These are phyloP conservation scores for Apiotrichum montevideense DNA, from an alignment of 1,284 basidiomycete genomes.

Conservation along the genomic window DNA sequence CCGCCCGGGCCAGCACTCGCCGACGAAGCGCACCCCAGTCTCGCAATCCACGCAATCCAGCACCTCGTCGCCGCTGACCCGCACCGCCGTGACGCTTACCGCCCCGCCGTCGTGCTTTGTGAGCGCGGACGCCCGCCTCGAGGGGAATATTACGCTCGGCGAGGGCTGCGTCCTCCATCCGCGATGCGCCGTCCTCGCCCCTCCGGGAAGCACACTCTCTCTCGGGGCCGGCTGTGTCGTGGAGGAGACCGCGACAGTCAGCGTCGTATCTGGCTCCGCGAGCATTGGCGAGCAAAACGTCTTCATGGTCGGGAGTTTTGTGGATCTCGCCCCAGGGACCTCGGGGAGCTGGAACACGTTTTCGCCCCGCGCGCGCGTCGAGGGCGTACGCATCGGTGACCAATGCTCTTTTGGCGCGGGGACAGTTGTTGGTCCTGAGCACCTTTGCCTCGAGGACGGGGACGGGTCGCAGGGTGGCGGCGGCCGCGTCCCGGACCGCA, in stretches of 20 bases:
- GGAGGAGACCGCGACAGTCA: conserved; percentile 82
- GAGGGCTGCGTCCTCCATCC: conserved; percentile 86
- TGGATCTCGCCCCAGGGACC: conserved; percentile 39
- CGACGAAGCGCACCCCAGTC: not conserved
- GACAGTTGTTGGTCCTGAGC: not conserved
- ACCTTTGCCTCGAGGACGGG: not conserved
- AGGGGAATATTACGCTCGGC: conserved; percentile 84
- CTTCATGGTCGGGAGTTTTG: conserved; percentile 86
- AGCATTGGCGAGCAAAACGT: conserved; percentile 84
- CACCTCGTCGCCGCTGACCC: not conserved
- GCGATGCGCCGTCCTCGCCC: conserved; percentile 80
- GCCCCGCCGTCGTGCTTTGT: conserved; percentile 49
- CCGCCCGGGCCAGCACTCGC: not conserved
- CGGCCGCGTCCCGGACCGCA: conserved; percentile 64
- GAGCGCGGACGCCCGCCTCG: conserved; percentile 79
- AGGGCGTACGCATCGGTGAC: conserved; percentile 10
- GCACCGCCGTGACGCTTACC: not conserved
- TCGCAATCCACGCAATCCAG: not conserved
- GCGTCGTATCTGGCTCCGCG: conserved; percentile 60
- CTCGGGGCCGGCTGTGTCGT: conserved; percentile 84
- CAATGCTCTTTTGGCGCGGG: conserved; percentile 6
- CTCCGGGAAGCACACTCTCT: conserved; percentile 67
- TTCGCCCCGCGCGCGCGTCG: not conserved
- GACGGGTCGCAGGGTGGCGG: not conserved
- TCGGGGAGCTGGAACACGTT: conserved; percentile 10